A percentile compares a stretch with the other conserved stretches of the same genome.
phyloP scores from a whole-genome alignment of 2,329 filamentous ascomycete genomes.

The Fusarium redolens region DNA sequence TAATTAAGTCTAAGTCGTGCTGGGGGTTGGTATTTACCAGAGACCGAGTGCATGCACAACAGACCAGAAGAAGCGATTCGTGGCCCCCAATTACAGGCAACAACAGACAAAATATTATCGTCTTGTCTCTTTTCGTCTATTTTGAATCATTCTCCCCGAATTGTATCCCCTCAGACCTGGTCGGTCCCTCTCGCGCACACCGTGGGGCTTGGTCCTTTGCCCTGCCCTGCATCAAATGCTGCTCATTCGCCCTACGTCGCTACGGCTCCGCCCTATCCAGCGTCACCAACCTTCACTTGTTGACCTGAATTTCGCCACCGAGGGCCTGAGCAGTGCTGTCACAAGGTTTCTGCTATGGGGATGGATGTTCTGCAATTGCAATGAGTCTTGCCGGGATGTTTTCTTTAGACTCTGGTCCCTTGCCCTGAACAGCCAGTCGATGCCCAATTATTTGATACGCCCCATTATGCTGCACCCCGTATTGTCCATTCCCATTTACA shows the following conservation, averaged over 20 bases:
- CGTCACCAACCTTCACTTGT: slow-evolving; percentile 37
- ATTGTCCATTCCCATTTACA: slow-evolving; percentile 15
- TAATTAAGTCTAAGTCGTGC: slow-evolving; percentile 2
- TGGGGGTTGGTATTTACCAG: slow-evolving; percentile 4
- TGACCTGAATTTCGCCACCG: slow-evolving; percentile 30
- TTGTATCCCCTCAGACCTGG: slow-evolving; percentile 7
- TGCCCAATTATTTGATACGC: slow-evolving; percentile 44
- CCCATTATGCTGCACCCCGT: slow-evolving; percentile 33
- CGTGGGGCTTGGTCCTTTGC: slow-evolving; percentile 39
- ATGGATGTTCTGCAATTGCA: slow-evolving; percentile 19
- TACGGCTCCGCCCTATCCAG: slow-evolving; percentile 37
- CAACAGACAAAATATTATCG: slow-evolving; percentile 8
- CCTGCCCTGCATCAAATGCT: slow-evolving; percentile 28
- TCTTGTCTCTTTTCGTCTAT: slow-evolving; percentile 24
- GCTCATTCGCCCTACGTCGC: slow-evolving; percentile 28
- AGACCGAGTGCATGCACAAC: neutral
- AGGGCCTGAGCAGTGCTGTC: slow-evolving; percentile 21
- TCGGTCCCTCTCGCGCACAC: slow-evolving; percentile 27
- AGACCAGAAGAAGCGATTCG: slow-evolving; percentile 16
- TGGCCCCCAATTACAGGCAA: slow-evolving; percentile 38
- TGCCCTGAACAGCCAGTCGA: slow-evolving; percentile 31
- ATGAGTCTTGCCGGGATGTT: slow-evolving; percentile 18
- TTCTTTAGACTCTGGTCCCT: slow-evolving; percentile 32
- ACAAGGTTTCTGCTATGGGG: slow-evolving; percentile 6
- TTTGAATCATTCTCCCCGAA: slow-evolving; percentile 18